Conservation (phyloP, 2,329 filamentous ascomycete genomes). For the Graphiopsis chlorocephala region DNA sequence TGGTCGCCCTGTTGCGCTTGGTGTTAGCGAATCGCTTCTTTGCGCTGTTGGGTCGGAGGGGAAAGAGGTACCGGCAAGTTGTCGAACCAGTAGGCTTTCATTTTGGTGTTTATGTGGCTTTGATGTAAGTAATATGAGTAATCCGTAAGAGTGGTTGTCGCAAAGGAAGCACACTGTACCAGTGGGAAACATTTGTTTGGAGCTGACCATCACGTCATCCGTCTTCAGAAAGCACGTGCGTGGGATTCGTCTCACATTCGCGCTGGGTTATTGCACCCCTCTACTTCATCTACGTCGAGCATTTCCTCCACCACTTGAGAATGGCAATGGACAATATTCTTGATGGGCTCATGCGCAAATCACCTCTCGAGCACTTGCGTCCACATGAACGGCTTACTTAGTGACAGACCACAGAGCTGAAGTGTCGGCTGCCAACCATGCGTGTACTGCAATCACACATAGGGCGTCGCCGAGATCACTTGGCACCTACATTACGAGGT, state of each 20-base stretch:
- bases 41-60: background rate
- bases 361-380: background rate
- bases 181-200: background rate
- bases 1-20: slow-evolving; percentile 74
- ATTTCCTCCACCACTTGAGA: background rate
- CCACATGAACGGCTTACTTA: background rate
- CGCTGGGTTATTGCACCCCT: background rate
- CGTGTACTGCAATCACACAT: background rate
- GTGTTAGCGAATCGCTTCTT: slow-evolving; percentile 12
- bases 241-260: background rate
- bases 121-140: background rate
- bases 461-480: background rate
- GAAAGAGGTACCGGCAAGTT: slow-evolving; percentile 55
- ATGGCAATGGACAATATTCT: background rate
- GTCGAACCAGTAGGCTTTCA: slow-evolving; percentile 72
- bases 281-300: background rate
- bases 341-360: background rate
- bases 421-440: background rate
- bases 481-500: background rate
- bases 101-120: slow-evolving; percentile 37
- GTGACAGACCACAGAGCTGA: background rate
- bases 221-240: background rate
- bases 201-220: slow-evolving; percentile 1
- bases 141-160: background rate
- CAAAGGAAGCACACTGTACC: background rate